These are phyloP conservation scores for Amphicarpaea edgeworthii DNA, from an alignment of 306 rosid genomes.

Conservation along the genomic window DNA sequence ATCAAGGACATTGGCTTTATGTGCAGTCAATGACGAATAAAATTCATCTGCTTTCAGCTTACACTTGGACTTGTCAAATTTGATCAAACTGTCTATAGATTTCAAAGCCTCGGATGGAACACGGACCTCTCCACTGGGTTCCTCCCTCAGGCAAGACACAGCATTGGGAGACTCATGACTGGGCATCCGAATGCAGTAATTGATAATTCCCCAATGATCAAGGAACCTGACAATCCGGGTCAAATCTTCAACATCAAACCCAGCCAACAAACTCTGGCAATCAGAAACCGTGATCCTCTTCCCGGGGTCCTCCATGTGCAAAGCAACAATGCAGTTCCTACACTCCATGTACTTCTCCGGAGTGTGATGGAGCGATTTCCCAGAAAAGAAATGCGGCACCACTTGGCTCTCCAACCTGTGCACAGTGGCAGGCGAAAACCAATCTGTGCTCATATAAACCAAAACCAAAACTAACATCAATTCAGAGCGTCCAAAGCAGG, in stretches of 20 bases:
- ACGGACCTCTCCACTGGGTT: conserved; percentile 77
- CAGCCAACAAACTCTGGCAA: conserved; percentile 63
- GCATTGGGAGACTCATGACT: conserved; percentile 61
- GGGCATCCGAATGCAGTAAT: conserved; percentile 74
- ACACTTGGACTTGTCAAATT: conserved; percentile 91
- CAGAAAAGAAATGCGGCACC: conserved; percentile 96
- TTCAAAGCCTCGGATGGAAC: conserved; percentile 87
- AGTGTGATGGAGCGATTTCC: conserved; percentile 66
- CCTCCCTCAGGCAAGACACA: conserved; percentile 76
- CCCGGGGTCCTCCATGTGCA: conserved; percentile 86
- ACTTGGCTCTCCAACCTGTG: conserved; percentile 97
- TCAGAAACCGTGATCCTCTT: conserved; percentile 72
- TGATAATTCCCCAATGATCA: conserved; percentile 98
- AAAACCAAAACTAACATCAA: conserved; percentile 28
- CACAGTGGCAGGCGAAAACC: conserved; percentile 94
- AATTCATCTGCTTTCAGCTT: conserved; percentile 79
- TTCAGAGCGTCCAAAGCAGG: neutral
- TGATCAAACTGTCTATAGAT: conserved; percentile 91
- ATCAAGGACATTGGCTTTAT: conserved; percentile 59
- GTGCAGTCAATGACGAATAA: conserved; percentile 59
- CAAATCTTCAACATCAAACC: conserved; percentile 77
- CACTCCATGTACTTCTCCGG: conserved; percentile 97
- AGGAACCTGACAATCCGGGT: conserved; percentile 85
- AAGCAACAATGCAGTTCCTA: conserved; percentile 83
- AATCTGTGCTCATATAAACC: conserved; percentile 73